Conservation (phyloP, 1,284 basidiomycete genomes). For the Irpex sp. region DNA sequence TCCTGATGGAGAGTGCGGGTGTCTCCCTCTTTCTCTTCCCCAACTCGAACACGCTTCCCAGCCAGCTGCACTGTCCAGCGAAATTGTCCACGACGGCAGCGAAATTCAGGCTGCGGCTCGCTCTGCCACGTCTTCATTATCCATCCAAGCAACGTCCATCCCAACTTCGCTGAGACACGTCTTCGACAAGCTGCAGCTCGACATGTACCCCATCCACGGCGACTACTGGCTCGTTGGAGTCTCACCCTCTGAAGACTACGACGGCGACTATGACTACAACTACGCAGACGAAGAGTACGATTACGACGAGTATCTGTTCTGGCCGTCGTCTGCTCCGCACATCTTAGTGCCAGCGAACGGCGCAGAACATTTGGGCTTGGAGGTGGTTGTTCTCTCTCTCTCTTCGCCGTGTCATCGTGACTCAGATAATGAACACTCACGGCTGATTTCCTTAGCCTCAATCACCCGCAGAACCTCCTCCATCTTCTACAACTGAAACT, state of each 20-base stretch:
- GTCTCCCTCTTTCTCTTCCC: neutral
- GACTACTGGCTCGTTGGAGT: neutral
- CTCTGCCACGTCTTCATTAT: too few relatives aligned
- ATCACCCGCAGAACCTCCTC: neutral
- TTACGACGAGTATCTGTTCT: constrained; percentile 10
- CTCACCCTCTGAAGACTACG: neutral
- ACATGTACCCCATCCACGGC: neutral
- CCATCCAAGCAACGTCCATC: too few relatives aligned
- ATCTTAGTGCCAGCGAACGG: constrained; percentile 3
- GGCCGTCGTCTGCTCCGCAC: constrained; percentile 7
- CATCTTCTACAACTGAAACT: neutral
- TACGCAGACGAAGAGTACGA: neutral
- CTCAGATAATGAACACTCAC: neutral
- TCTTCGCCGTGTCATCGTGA: neutral
- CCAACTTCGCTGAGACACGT: neutral
- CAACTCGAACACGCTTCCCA: neutral
- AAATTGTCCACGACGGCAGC: neutral
- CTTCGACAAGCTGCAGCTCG: neutral
- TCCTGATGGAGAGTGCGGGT: neutral
- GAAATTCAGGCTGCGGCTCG: too few relatives aligned
- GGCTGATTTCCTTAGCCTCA: neutral
- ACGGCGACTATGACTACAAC: constrained; percentile 2
- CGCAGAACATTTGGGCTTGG: neutral
- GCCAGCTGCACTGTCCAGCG: neutral
- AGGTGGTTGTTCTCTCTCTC: neutral